These are phyloP conservation scores for Botrytis aclada DNA, from an alignment of 2,329 filamentous ascomycete genomes.

Conservation along the genomic window DNA sequence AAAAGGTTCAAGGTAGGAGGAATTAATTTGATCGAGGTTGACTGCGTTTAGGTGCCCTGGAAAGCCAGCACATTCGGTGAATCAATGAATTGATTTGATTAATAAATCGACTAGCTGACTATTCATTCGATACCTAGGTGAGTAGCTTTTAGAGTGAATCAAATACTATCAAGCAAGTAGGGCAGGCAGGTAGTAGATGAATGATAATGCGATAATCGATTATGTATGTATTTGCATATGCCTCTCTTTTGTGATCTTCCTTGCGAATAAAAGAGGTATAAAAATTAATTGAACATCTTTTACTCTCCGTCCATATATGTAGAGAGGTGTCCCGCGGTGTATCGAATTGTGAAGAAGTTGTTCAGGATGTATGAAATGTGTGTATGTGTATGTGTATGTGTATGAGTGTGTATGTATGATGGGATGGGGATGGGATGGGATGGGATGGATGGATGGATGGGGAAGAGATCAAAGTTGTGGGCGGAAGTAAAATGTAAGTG, in stretches of 20 bases:
- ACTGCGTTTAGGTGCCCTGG: constrained; percentile 18
- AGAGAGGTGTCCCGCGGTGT: background rate
- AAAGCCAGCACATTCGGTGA: constrained; percentile 22
- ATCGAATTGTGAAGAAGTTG: background rate
- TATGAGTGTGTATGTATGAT: background rate
- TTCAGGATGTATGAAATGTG: background rate
- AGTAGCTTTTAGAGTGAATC: background rate
- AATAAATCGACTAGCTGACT: background rate
- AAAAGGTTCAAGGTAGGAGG: background rate
- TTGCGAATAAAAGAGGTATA: background rate
- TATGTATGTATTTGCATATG: too few species aligned
- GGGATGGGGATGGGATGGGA: background rate
- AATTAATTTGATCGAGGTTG: constrained; percentile 15
- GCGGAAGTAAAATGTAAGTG: constrained; percentile 4
- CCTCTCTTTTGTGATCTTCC: background rate
- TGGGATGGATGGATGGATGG: background rate
- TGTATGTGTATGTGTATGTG: background rate
- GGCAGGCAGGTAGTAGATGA: background rate
- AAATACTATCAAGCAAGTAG: background rate
- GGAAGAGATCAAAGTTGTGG: background rate
- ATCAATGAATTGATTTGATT: constrained; percentile 2
- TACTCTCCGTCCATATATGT: background rate
- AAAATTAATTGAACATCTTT: background rate
- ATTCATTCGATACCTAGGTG: background rate
- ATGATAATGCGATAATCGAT: constrained; percentile 2